phyloP scores from a whole-genome alignment of 768 basidiomycete species.

The Glaciozyma antarctica region DNA sequence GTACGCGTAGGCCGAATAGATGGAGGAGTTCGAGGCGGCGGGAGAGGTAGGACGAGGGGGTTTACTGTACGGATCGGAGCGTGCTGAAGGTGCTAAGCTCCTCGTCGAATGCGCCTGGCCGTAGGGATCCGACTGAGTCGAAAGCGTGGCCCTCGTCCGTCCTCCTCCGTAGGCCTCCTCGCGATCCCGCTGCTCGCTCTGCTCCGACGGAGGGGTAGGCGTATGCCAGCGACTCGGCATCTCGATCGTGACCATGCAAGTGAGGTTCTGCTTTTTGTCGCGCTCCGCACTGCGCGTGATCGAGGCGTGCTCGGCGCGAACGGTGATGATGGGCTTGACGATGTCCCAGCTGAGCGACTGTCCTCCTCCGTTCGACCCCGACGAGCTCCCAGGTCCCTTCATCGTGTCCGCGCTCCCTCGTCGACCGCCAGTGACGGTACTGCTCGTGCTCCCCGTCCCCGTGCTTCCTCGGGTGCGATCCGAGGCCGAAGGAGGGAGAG shows the following conservation, averaged over 20 bases:
- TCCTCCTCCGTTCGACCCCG: constrained; percentile 40
- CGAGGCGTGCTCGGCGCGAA: constrained; percentile 81
- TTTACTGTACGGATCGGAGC: too few species aligned
- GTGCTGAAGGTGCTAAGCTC: too few species aligned
- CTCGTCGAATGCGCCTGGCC: not conserved
- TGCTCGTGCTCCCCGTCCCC: constrained; percentile 6
- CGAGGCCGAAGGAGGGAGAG: not conserved
- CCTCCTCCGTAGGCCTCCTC: not conserved
- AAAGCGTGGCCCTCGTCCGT: not conserved
- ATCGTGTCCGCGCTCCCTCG: constrained; percentile 20
- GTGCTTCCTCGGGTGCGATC: not conserved
- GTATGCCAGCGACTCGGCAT: constrained; percentile 62
- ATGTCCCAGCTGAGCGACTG: constrained; percentile 47
- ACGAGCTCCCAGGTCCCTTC: constrained; percentile 27
- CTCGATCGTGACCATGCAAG: constrained; percentile 88
- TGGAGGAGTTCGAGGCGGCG: constrained; percentile 1
- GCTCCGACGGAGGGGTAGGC: not conserved
- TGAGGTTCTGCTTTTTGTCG: constrained; percentile 65
- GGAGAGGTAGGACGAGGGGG: constrained; percentile 11
- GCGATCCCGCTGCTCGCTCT: not conserved
- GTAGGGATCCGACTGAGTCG: too few species aligned
- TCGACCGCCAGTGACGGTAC: constrained; percentile 4
- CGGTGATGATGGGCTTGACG: constrained; percentile 84
- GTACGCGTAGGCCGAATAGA: constrained; percentile 23
- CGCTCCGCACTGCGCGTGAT: constrained; percentile 57